Evolutionary conservation across 2,329 filamentous ascomycete species (phyloP), one percentile per base, ranked within the genome.

Genomic region (Fusarium aywerte): DNA sequence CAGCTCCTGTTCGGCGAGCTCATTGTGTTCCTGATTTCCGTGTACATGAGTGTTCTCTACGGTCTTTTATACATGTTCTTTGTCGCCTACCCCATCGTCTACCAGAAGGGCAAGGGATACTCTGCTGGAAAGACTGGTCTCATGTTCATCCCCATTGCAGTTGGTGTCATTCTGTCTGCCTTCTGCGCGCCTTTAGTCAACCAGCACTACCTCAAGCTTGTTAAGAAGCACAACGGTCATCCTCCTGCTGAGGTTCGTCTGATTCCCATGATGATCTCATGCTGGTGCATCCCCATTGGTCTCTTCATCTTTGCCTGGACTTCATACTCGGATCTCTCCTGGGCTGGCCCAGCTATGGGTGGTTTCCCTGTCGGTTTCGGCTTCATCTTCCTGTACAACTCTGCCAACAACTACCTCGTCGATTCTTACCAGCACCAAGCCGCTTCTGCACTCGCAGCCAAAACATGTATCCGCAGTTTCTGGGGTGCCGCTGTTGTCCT

Each of bases 11-110:
- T 96, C 77, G 80, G 85, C 62, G 93, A 97, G 77, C 87, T 91
- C 36, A 97, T 97, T 73, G 92, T 97, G 47, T 87, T 97, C 69
- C 87, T 96, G 73, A 90, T 97, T 72, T 88, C 89, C 1, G 68
- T 96, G 3, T 97, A 96, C 82, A 96, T 96, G 92, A 90, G 88
- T 4, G 91, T 96, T 2, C 83, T 95, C 13, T 92, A 92, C 76
- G 89, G 89, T 11, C 80, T 92, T 5, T 80, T 91, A 16, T 92
- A 92, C 82, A 91, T 92, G 89, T 92, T 91, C 82, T 92, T 92
- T 80, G 83, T 91, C 59, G 89, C 89, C 59, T 91, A 80, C 74
- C 86, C 87, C 31, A 86, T 89, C 70, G 83, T 97, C 58, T 97
- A 91, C 80, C 86, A 92, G 69, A 83, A 88, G 77, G 90, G 91